phyloP scores from a whole-genome alignment of 495 filamentous ascomycete species.

The Podospora pseudopauciseta region DNA sequence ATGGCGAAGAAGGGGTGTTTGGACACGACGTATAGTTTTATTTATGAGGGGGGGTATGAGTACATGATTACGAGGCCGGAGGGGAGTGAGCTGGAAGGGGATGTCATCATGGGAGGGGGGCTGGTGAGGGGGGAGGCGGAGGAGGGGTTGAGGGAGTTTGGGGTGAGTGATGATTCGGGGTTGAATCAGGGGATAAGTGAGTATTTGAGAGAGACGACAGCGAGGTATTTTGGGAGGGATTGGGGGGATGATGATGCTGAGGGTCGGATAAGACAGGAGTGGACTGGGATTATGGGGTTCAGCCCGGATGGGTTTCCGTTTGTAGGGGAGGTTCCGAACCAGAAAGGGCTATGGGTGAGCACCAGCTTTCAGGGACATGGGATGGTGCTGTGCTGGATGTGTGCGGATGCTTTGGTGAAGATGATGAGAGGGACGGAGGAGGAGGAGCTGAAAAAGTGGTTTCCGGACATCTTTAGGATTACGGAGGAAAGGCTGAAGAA shows the following conservation, averaged over 20 bases:
- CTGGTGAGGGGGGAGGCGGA: constrained; percentile 41
- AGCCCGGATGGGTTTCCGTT: constrained; percentile 55
- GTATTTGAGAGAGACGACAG: constrained; percentile 46
- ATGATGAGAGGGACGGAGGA: constrained; percentile 48
- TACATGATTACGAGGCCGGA: constrained; percentile 64
- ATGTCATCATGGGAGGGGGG: constrained; percentile 71
- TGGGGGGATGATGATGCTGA: constrained; percentile 58
- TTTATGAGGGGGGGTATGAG: constrained; percentile 56
- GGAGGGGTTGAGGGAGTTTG: constrained; percentile 49
- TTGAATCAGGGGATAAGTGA: constrained; percentile 52
- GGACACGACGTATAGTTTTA: constrained; percentile 57
- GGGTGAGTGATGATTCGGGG: constrained; percentile 56
- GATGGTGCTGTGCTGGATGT: constrained; percentile 57
- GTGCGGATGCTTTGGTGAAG: constrained; percentile 48
- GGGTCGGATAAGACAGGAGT: constrained; percentile 55
- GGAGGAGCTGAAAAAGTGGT: constrained; percentile 42
- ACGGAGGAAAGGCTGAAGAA: constrained; percentile 42
- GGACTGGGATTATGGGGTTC: constrained; percentile 63
- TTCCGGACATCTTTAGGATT: constrained; percentile 49
- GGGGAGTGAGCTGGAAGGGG: constrained; percentile 44
- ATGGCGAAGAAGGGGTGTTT: constrained; percentile 44
- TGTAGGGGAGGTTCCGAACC: constrained; percentile 46
- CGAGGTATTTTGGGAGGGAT: constrained; percentile 51
- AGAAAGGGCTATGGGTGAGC: constrained; percentile 48
- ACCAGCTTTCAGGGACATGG: constrained; percentile 58